Evolutionary conservation across 2,329 filamentous ascomycete genomes (phyloP), one percentile per base, ranked within the genome.

Genomic region (Cytospora piceae): DNA sequence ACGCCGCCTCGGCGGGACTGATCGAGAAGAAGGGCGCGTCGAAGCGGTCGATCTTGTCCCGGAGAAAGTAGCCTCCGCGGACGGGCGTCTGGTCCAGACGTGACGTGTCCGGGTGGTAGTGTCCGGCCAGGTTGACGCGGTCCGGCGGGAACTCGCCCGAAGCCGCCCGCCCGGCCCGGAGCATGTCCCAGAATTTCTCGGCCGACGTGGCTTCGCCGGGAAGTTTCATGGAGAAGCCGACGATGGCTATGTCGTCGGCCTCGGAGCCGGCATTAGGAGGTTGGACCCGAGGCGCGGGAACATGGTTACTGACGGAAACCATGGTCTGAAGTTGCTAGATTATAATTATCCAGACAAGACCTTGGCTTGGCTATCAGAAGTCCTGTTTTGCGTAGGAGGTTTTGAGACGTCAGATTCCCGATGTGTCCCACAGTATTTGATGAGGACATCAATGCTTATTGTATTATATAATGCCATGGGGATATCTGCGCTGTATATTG

Each of bases 101-200:
- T 64, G n/a, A 17, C 20, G 34, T 29, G 32, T 46, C 68, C 0
- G 71, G 73, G 32, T 75, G 73, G 67, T 70, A 75, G 58, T 75
- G 75, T 0, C 72, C 72, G 15, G 74, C 70, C 27, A 69, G 68
- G 22, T 75, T 72, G 67, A 72, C 74, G 61, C 74, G 68, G 17
- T 74, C 72, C 22, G 46, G 52, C 1, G 73, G 73, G 6, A 74
- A 67, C 31, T 72, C 69, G 2, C 67, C 70, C 37, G 69, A 67
- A 0, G 71, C 73, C 9, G 71, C 72, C 52, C 72, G 69, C 31
- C 72, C 71, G 11, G 69, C 71, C 5, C 73, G 64, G 14, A 74
- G 61, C 22, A 74, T 63, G 12, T 72, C 61, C 34, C 72, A 74
- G 65, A 75, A 73, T 31, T 59, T 68, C 29, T 73, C 70, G 11